phyloP scores from a whole-genome alignment of 2,329 filamentous ascomycete species.

The Alternaria metachromatica region DNA sequence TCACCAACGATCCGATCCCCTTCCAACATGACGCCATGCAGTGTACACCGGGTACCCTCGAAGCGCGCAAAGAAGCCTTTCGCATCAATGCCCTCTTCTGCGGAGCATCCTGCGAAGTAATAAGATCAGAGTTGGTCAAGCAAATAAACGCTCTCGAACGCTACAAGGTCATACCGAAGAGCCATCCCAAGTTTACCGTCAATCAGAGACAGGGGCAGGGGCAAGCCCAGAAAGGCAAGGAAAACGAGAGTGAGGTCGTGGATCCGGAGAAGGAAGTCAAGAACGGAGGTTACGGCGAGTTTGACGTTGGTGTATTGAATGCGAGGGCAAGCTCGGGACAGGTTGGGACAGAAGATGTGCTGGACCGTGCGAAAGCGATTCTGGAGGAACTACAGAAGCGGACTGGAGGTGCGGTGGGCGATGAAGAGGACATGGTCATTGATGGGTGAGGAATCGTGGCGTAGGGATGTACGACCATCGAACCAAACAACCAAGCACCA shows the following conservation, averaged over 20 bases:
- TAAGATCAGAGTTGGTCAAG: slow-evolving; percentile 32
- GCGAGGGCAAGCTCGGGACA: slow-evolving; percentile 80
- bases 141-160: slow-evolving; percentile 42
- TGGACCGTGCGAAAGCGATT: slow-evolving; percentile 67
- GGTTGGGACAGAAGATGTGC: slow-evolving; percentile 83
- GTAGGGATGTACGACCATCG: background rate
- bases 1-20: slow-evolving; percentile 58
- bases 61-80: slow-evolving; percentile 51
- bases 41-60: slow-evolving; percentile 42
- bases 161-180: slow-evolving; percentile 41
- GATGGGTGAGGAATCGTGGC: slow-evolving; percentile 20
- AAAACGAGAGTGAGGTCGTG: slow-evolving; percentile 12
- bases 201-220: slow-evolving; percentile 1
- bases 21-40: slow-evolving; percentile 42
- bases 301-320: slow-evolving; percentile 91
- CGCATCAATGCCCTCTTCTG: slow-evolving; percentile 69
- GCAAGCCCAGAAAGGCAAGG: slow-evolving; percentile 9
- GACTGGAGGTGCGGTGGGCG: slow-evolving; percentile 13
- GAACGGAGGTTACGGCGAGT: slow-evolving; percentile 58
- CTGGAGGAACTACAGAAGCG: slow-evolving; percentile 50
- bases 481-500: background rate
- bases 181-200: slow-evolving; percentile 26
- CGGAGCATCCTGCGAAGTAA: slow-evolving; percentile 70
- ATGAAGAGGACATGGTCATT: slow-evolving; percentile 26
- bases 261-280: slow-evolving; percentile 41